Evolutionary conservation across 106 monocot genomes (phyloP).

Genomic region (Cymbidium sinense): DNA sequence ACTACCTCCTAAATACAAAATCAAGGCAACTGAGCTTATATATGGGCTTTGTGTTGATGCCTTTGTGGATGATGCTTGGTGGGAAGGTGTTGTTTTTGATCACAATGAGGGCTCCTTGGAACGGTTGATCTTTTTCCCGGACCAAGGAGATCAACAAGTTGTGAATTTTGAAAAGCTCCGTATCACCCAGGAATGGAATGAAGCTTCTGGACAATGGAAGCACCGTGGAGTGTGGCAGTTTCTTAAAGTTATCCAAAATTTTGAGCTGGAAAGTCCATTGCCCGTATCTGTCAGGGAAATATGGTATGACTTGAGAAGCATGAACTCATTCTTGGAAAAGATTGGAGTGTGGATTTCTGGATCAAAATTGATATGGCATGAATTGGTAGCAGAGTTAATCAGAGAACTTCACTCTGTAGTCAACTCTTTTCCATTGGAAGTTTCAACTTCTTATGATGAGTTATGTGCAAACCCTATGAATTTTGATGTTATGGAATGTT

Average conservation of each 20-base stretch:
- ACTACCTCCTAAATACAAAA: slow-evolving; percentile 19
- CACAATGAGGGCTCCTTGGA: slow-evolving; percentile 12
- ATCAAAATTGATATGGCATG: slow-evolving; percentile 20
- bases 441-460: not conserved
- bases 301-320: slow-evolving; percentile 52
- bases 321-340: slow-evolving; percentile 11
- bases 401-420: slow-evolving; percentile 29
- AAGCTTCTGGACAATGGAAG: slow-evolving; percentile 47
- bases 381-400: slow-evolving; percentile 32
- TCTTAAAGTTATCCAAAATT: slow-evolving; percentile 22
- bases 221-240: slow-evolving; percentile 48
- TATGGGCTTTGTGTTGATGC: slow-evolving; percentile 72
- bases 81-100: slow-evolving; percentile 72
- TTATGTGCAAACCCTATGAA: not conserved
- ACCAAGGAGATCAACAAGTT: slow-evolving; percentile 45
- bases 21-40: slow-evolving; percentile 10
- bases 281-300: slow-evolving; percentile 60
- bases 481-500: slow-evolving; percentile 5
- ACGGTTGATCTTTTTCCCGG: slow-evolving; percentile 62
- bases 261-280: slow-evolving; percentile 33
- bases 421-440: slow-evolving; percentile 4
- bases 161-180: slow-evolving; percentile 27
- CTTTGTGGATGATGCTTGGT: slow-evolving; percentile 54
- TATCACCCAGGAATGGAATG: slow-evolving; percentile 57
- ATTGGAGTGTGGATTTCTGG: slow-evolving; percentile 48